Base-by-base conservation (phyloP, 2,329 filamentous ascomycete species). In the Dactylellina sp. region DNA sequence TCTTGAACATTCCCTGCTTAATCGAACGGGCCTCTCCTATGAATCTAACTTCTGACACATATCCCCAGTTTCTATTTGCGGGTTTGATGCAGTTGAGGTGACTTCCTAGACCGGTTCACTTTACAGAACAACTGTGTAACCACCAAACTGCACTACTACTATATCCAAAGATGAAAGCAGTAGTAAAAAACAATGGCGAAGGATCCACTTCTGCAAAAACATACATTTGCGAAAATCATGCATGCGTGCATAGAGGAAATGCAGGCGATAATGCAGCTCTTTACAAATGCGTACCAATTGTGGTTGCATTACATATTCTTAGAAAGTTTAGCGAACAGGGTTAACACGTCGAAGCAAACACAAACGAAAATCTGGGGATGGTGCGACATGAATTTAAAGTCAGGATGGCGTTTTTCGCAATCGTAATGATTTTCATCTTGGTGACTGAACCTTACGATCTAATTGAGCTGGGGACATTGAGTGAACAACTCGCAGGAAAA, bases 41-140 rank as follows among this genome's bases (percentile, higher is more conserved):
- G n/a, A n/a, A n/a, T n/a, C n/a, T n/a, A n/a, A n/a, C n/a, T n/a
- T n/a, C n/a, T n/a, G n/a, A n/a, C n/a, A n/a, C n/a, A n/a, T n/a
- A n/a, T n/a, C n/a, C n/a, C n/a, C n/a, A n/a, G n/a, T n/a, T n/a
- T n/a, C n/a, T n/a, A n/a, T n/a, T n/a, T n/a, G n/a, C n/a, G n/a
- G n/a, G n/a, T n/a, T n/a, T n/a, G n/a, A n/a, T n/a, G n/a, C n/a
- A n/a, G n/a, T n/a, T n/a, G n/a, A n/a, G n/a, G n/a, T n/a, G n/a
- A 35, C 53, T 60, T 16, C 22, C 53, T 7, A 55, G 35, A 20
- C 55, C 46, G 18, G 25, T 60, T 3, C 52, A 44, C 12, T 52
- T 60, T 60, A 68, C 52, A 24, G 32, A 28, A 1, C 7, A 18
- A 7, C 7, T 68, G 63, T 68, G 63, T 68, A 68, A 68, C 63